Base-by-base conservation (phyloP, 2,329 filamentous ascomycete genomes). In the Clarireedia homoeocarpa region DNA sequence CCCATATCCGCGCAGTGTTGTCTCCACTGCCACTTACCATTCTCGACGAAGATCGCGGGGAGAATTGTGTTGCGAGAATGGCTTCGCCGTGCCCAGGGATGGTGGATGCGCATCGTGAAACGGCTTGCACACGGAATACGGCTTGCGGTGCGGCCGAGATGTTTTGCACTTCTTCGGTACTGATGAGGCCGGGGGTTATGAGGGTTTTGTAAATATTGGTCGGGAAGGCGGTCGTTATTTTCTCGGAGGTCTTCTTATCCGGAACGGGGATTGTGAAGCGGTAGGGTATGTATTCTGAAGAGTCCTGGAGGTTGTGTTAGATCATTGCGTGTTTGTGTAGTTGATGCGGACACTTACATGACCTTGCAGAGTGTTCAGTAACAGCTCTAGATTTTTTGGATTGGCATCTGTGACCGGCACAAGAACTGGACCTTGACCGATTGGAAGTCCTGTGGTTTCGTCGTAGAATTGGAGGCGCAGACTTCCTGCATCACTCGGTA, bases 61-160 rank as follows among this genome's bases (percentile, higher is more conserved):
- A 94, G 71, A 96, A 97, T 40, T 91, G 84, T 2, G 88, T 86
- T 30, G 88, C 82, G 23, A 97, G 77, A 63, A 97, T 97, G 3
- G 91, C 85, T 70, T 96, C 88, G 40, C 91, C 91, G 71, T 99
- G 94, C 12, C 94, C 94, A 3, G 87, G 85, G 62, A 97, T 95
- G 53, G 85, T 85, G 59, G 91, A 88, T 6, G 91, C 88, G 74
- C 94, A 92, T 71, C 94, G 82, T 49, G 91, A 92, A 44, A 96
- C 91, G 10, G 90, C 88, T 66, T 94, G 91, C 24, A 97, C 94
- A 66, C 87, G 85, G 76, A 96, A 97, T 0, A 97, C 88, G 23
- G 92, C 90, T 71, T 99, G 92, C 0, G 94, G 92, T 66, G 84
- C 81, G 45, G 82, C 82, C 39, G 77, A 78, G 26, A 85, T 40